Base-by-base conservation (phyloP, 352 stramenopile species). In the Phytophthora pinifolia region DNA sequence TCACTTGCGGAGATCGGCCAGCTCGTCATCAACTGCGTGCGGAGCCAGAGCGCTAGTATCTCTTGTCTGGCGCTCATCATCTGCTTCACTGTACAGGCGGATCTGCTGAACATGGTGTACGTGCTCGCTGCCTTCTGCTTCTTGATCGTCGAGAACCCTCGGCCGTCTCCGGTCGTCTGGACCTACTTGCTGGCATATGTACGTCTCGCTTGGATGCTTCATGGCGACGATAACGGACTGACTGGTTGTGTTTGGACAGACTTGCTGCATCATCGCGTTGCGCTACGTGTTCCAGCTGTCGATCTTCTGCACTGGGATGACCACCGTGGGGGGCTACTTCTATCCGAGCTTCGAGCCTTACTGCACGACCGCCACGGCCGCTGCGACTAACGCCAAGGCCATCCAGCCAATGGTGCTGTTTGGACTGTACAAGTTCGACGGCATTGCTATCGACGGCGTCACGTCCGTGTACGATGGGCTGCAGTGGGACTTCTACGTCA, bases 371-470 rank as follows among this genome's bases (percentile, higher is more conserved):
- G 57, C 47, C 32, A 31, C 45, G 50, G 42, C 59, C 59, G 50
- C 72, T 63, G 30, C 48, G 42, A 79, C 50, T 12, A 80, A 82
- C 41, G 69, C 75, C 9, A 80, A 88, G 38, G 59, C 81, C 9
- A 86, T 96, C 30, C 86, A 94, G 45, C 76, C 80, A 0, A 77
- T 89, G 17, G 80, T 94, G 9, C 47, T 94, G n/a, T 63, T 94
- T 43, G 86, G 86, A 2, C 47, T 96, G 25, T 96, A 92, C 67
- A 96, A 96, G 58, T 94, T 92, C 22, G 83, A 96, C 35, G 86
- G 83, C 0, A 69, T 67, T 36, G 74, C 77, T 18, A 78, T 88
- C 10, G 42, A 75, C n/a, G 65, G 54, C 18, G 56, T 85, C 32
- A 81, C 55, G 8, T 74, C 70, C 0, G 82, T 89, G 15, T 88